Evolutionary conservation across 148 eudicot species (phyloP).

Genomic region (Chenopodium suecicum): DNA sequence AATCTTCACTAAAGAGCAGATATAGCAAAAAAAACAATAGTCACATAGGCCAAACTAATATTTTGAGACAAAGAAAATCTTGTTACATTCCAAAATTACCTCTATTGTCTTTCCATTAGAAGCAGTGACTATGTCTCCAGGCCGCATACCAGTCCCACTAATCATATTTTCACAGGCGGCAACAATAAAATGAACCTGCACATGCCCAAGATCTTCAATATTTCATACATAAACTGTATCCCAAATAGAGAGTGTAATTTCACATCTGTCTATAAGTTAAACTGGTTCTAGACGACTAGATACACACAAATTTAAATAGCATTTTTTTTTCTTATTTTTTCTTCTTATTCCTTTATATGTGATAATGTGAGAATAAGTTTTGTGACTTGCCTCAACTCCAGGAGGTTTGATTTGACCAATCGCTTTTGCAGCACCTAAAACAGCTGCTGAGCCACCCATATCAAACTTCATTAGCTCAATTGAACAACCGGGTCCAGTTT

Average conservation of each 20-base stretch:
- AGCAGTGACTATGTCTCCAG: conserved; percentile 94
- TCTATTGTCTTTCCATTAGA: conserved; percentile 99
- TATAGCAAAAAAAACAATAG: neutral
- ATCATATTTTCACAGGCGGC: conserved; percentile 99
- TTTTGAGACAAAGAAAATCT: neutral
- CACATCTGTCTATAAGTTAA: neutral
- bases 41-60: neutral
- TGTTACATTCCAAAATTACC: conserved; percentile 40
- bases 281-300: neutral
- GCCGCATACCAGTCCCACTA: conserved; percentile 99
- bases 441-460: conserved; percentile 99
- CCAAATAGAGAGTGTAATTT: neutral
- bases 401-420: conserved; percentile 94
- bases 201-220: neutral
- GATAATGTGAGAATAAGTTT: neutral
- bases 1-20: neutral
- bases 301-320: neutral
- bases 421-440: conserved; percentile 97
- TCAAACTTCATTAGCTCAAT: conserved; percentile 96
- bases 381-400: conserved; percentile 85
- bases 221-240: neutral
- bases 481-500: conserved; percentile 89
- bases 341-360: neutral
- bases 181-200: conserved; percentile 96
- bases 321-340: neutral